Evolutionary conservation across 768 basidiomycete genomes (phyloP), one percentile per base, ranked within the genome.

Genomic region (Boletus sp.): DNA sequence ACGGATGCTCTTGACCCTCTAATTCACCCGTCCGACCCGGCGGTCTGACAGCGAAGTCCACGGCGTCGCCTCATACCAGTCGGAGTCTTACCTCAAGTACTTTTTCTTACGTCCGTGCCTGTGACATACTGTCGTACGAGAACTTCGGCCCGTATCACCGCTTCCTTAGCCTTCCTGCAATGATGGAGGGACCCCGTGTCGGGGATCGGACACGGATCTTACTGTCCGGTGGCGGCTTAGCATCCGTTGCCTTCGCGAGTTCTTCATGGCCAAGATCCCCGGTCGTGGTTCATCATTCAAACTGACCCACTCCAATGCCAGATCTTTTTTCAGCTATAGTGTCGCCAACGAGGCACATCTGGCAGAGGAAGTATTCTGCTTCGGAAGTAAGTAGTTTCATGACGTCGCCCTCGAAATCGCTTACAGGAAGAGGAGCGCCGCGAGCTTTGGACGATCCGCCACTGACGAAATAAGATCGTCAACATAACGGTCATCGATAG

Each of bases 191-290:
- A 40, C 37, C 30, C 52, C 37, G 24, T 52, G 42, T 45, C 24
- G 48, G 55, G 50, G 32, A 55, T 53, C 45, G 17, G 44, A 52
- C n/a, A 30, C 6, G 32, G 49, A 56, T 61, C 55, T 54, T 36
- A 30, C 29, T 42, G 14, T 55, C 55, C 35, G 50, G 64, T 68
- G 64, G 58, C 56, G 36, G 40, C 32, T 54, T 58, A 42, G n/a
- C 29, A 17, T 47, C 63, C 58, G 50, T 35, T 51, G 42, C 46
- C 55, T 52, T 57, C 58, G 60, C 47, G 33, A 40, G 47, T 66
- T 56, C 58, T 52, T 51, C 33, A 42, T 50, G 11, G 3, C 65
- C 56, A 55, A 52, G 47, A 46, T 59, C 66, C 60, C 57, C 54
- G 52, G 29, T n/a, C 15, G 9, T 37, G 49, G 55, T 10, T 9